Evolutionary conservation across 305 asterid species (phyloP), one percentile per base, ranked within the genome.

Genomic region (Fraxinus sp.): DNA sequence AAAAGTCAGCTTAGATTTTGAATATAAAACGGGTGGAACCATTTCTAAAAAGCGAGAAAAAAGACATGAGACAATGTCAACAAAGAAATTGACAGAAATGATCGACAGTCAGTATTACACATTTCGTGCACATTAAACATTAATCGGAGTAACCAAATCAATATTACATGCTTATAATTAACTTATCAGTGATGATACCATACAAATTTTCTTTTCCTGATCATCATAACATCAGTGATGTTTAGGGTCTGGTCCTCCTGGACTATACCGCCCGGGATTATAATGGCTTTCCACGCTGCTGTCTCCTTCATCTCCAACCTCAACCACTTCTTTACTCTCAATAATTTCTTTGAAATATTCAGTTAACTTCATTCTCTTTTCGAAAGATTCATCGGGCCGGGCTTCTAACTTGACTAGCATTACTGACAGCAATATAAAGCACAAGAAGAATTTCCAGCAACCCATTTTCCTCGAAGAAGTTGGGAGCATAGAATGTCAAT

Each of bases 241-340:
- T 37, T 75, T 35, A 30, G 89, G 89, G 9, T 86, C 89, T 36
- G 89, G 89, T 49, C 89, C 89, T 55, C 85, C 84, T 0, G 87
- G 87, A 76, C 70, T 57, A 14, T 28, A 5, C 35, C 89, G 66
- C 5, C 18, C 66, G 10, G 82, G 80, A 64, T 22, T 30, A 79
- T 81, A 76, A 30, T 5, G 75, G 10, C 32, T 74, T 49, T 35
- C 71, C 37, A 37, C 66, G 4, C 55, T 44, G 55, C 55, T 44
- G 55, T 44, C 55, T 44, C 55, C 52, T 10, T 11, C 55, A 44
- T 44, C 55, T 44, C 55, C 55, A 44, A 44, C 55, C 55, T 79
- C 78, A 7, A 32, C 20, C 22, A 14, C 59, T 55, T 73, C 79
- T 10, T 55, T 68, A 2, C 41, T 78, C 20, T 24, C 26, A 7